Percentiles rank a stretch among this genome's conserved stretches.
Conservation (phyloP, 345 rosid genomes). For the Populus euphratica region DNA sequence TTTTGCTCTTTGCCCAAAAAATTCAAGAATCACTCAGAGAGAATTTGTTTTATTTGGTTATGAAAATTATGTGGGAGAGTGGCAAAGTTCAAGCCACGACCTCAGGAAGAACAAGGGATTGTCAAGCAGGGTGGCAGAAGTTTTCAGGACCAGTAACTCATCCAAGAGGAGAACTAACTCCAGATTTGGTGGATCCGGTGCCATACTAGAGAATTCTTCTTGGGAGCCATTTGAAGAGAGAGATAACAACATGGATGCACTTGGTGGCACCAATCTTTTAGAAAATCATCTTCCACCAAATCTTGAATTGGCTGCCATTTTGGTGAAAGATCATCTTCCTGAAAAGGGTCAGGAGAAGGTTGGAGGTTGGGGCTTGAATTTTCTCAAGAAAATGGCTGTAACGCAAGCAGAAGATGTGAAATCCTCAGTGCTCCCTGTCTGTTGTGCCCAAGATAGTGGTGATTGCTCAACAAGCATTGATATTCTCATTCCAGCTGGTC, state of each 20-base stretch:
- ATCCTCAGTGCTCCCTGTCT: constrained; percentile 22
- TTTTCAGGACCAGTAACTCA: constrained; percentile 42
- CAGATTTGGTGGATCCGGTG: constrained; percentile 51
- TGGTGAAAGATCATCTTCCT: constrained; percentile 55
- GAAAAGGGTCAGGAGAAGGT: constrained; percentile 28
- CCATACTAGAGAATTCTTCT: constrained; percentile 38
- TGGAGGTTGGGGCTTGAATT: constrained; percentile 97
- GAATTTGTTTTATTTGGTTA: constrained; percentile 67
- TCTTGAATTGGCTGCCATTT: constrained; percentile 72
- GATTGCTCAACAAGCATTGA: constrained; percentile 56
- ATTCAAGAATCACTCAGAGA: constrained; percentile 55
- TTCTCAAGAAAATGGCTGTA: constrained; percentile 50
- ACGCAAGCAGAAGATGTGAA: constrained; percentile 30
- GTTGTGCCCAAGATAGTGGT: constrained; percentile 17
- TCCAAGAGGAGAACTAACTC: constrained; percentile 59
- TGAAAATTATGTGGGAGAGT: constrained; percentile 31
- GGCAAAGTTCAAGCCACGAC: constrained; percentile 31
- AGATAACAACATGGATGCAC: constrained; percentile 31
- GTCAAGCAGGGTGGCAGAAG: constrained; percentile 65
- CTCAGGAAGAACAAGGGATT: constrained; percentile 52
- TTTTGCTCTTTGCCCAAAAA: constrained; percentile 40
- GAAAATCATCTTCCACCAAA: constrained; percentile 57
- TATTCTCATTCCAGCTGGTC: constrained; percentile 73
- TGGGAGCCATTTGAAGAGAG: constrained; percentile 47
- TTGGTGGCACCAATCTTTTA: constrained; percentile 33